Evolutionary conservation across 1,284 basidiomycete genomes (phyloP).

Genomic region (Leccinum angustisporum): DNA sequence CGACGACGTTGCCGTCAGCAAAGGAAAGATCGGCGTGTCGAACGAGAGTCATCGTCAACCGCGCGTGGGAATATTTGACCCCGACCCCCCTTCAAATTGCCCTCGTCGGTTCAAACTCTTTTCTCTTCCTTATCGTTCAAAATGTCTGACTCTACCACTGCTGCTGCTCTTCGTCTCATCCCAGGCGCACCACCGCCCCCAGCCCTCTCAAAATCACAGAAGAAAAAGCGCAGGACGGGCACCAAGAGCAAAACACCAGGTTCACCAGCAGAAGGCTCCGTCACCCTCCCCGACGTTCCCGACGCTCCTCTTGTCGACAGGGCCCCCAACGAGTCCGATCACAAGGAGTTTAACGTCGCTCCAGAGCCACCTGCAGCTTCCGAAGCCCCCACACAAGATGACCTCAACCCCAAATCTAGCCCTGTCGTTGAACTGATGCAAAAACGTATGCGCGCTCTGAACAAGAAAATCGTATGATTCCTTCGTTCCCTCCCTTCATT

Average conservation of each 20-base stretch:
- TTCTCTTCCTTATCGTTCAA: neutral
- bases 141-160: slow-evolving; percentile 48
- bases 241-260: slow-evolving; percentile 43
- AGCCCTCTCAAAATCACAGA: slow-evolving; percentile 56
- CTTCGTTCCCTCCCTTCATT: slow-evolving; percentile 32
- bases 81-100: slow-evolving; percentile 18
- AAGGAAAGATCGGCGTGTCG: slow-evolving; percentile 61
- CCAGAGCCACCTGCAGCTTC: slow-evolving; percentile 48
- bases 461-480: slow-evolving; percentile 76
- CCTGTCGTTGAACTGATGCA: slow-evolving; percentile 75
- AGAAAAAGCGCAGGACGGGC: slow-evolving; percentile 64
- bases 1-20: slow-evolving; percentile 62
- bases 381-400: slow-evolving; percentile 45
- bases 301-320: slow-evolving; percentile 51
- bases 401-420: slow-evolving; percentile 50
- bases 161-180: slow-evolving; percentile 49
- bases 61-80: slow-evolving; percentile 23
- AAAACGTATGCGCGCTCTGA: slow-evolving; percentile 72
- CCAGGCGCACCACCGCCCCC: slow-evolving; percentile 71
- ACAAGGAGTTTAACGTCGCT: slow-evolving; percentile 48
- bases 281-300: slow-evolving; percentile 46
- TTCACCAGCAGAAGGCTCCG: slow-evolving; percentile 38
- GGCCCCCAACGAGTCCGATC: slow-evolving; percentile 47
- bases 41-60: slow-evolving; percentile 22
- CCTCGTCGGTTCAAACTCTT: slow-evolving; percentile 1